Percentiles rank a stretch among this genome's conserved stretches.
phyloP scores from a whole-genome alignment of 2,329 filamentous ascomycete genomes.

The Ilyonectria robusta region DNA sequence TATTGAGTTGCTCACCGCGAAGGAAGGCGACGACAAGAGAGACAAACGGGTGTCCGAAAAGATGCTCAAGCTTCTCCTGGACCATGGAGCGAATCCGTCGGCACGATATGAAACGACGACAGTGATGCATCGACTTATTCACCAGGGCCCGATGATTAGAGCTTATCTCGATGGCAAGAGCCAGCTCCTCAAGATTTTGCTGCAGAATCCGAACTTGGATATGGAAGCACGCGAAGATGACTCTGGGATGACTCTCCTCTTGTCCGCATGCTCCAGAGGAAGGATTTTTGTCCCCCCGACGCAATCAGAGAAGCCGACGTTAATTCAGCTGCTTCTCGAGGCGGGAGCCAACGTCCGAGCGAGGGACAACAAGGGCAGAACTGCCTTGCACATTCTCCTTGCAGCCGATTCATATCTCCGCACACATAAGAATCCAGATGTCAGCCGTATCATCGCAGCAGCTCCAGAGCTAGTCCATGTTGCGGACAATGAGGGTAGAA shows the following conservation, averaged over 20 bases:
- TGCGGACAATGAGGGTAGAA: no score
- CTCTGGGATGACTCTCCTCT: background rate
- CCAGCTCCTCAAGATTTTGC: background rate
- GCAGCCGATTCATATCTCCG: no score
- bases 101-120: background rate
- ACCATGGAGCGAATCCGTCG: slow-evolving; percentile 1
- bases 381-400: no score
- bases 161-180: background rate
- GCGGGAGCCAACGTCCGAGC: no score
- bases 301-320: background rate
- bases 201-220: background rate
- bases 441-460: no score
- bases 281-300: background rate
- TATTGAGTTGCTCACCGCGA: background rate
- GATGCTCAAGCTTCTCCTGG: background rate
- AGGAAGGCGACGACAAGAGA: background rate
- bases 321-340: no score
- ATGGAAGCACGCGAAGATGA: background rate
- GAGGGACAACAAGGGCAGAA: no score
- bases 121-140: slow-evolving; percentile 4
- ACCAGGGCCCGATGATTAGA: background rate
- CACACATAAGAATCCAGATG: no score
- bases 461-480: no score
- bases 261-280: background rate
- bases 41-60: background rate